Evolutionary conservation across 805 yeast species (phyloP).

Genomic region (Wickerhamiella siamensis): DNA sequence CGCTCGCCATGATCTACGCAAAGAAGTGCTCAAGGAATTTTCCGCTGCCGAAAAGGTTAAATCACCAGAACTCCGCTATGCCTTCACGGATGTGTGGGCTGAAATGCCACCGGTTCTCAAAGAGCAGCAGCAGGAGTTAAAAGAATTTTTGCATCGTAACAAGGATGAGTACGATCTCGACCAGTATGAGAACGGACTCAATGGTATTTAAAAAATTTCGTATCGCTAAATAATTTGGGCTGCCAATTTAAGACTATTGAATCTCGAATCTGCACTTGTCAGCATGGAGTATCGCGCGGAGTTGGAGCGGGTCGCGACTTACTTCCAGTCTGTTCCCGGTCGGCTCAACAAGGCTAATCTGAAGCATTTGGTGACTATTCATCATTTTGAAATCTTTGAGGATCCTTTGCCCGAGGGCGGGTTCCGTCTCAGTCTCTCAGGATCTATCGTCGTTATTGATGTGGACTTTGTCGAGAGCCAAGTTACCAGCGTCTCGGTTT

Average conservation of each 20-base stretch:
- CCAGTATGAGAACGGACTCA: slow-evolving; percentile 17
- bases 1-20: slow-evolving; percentile 15
- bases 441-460: slow-evolving; percentile 27
- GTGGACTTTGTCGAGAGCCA: slow-evolving; percentile 16
- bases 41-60: slow-evolving; percentile 21
- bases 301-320: slow-evolving; percentile 16
- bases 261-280: no score
- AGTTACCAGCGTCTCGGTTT: slow-evolving; percentile 18
- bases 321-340: slow-evolving; percentile 24
- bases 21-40: slow-evolving; percentile 18
- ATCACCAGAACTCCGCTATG: slow-evolving; percentile 19
- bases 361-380: slow-evolving; percentile 21
- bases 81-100: slow-evolving; percentile 20
- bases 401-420: slow-evolving; percentile 20
- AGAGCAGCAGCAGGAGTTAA: slow-evolving; percentile 21
- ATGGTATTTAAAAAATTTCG: slow-evolving; percentile 14
- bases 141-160: slow-evolving; percentile 18
- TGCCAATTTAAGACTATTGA: no score
- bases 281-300: slow-evolving; percentile 17
- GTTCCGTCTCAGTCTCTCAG: slow-evolving; percentile 26
- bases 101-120: slow-evolving; percentile 16
- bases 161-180: slow-evolving; percentile 21
- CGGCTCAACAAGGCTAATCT: slow-evolving; percentile 25
- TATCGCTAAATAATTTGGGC: no score
- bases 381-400: slow-evolving; percentile 28